Base-by-base conservation (phyloP, 306 rosid genomes). In the Mimosa pudica region DNA sequence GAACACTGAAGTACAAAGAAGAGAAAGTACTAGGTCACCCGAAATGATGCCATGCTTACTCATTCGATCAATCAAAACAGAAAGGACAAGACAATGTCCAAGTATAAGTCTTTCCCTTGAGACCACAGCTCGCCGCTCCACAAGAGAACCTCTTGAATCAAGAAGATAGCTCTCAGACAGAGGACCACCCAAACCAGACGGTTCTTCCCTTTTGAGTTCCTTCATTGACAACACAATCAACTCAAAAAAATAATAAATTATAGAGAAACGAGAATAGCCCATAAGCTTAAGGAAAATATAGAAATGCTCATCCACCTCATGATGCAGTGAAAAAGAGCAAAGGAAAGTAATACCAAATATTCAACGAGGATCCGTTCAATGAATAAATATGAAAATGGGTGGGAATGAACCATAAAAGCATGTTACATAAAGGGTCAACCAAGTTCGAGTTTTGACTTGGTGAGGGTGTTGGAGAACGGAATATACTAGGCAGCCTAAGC, bases 161-260 rank as follows among this genome's bases (percentile, higher is more conserved):
- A 95, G 88, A 85, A 95, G 81, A 75, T 86, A 87, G 69, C 65
- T 90, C 88, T 95, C 98, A 82, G 92, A 88, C 58, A 89, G 89
- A 75, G 95, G 97, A 79, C 95, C 98, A 77, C 98, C 98, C 86
- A 88, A 82, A 75, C 98, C 98, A 85, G 94, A 92, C 58, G 98
- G 97, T 77, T 95, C 98, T 87, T 91, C 95, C 81, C 97, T 87
- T 85, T 90, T 95, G 72, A 95, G 97, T 75, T 95, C 98, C 98
- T 95, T 79, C 60, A 87, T 68, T 10, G 68, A 85, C 44, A 85
- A 70, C 80, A 64, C 12, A 70, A 67, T 38, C 38, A 65, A 63
- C 51, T 57, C 54, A 72, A 76, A 73, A 73, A 66, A 63, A 18
- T 72, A 60, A 20, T 18, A 17, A 48, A 20, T 20, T 66, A 18